A percentile compares a stretch with the other conserved stretches of the same genome.
phyloP scores from a whole-genome alignment of 2,329 filamentous ascomycete genomes.

The Aspergillus neoniger region DNA sequence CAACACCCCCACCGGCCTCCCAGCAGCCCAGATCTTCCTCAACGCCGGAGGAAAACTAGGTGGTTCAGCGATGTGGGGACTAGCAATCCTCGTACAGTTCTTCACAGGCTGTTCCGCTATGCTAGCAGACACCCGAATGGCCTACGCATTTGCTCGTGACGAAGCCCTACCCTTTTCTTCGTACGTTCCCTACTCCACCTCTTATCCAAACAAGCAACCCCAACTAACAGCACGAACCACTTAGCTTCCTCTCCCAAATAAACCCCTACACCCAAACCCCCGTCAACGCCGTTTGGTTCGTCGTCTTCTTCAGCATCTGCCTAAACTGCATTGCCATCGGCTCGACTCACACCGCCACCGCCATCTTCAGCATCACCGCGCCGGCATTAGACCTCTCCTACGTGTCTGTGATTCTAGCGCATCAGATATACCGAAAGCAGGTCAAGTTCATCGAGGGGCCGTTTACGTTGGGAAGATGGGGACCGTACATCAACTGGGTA shows the following conservation, averaged over 20 bases:
- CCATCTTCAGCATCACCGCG: conserved; percentile 57
- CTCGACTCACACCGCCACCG: conserved; percentile 47
- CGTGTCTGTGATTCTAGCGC: conserved; percentile 62
- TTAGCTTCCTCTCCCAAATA: conserved; percentile 55
- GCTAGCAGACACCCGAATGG: conserved; percentile 65
- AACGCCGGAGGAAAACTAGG: conserved; percentile 60
- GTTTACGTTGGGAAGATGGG: conserved; percentile 59
- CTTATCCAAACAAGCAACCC: background rate
- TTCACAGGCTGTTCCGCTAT: conserved; percentile 67
- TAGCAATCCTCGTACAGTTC: conserved; percentile 64
- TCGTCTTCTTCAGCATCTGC: conserved; percentile 57
- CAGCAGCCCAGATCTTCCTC: conserved; percentile 61
- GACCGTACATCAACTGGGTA: conserved; percentile 56
- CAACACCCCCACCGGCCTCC: conserved; percentile 59
- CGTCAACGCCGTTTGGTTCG: conserved; percentile 65
- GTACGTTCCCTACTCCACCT: conserved; percentile 35
- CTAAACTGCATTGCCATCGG: conserved; percentile 53
- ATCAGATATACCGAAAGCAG: conserved; percentile 54
- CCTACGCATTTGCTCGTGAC: conserved; percentile 63
- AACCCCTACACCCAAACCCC: conserved; percentile 59
- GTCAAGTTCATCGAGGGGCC: conserved; percentile 60
- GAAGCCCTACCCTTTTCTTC: conserved; percentile 62
- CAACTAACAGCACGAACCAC: background rate
- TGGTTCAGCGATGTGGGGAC: conserved; percentile 63
- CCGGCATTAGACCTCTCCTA: conserved; percentile 57